Conservation (phyloP, 345 rosid species). For the Citrus medica region DNA sequence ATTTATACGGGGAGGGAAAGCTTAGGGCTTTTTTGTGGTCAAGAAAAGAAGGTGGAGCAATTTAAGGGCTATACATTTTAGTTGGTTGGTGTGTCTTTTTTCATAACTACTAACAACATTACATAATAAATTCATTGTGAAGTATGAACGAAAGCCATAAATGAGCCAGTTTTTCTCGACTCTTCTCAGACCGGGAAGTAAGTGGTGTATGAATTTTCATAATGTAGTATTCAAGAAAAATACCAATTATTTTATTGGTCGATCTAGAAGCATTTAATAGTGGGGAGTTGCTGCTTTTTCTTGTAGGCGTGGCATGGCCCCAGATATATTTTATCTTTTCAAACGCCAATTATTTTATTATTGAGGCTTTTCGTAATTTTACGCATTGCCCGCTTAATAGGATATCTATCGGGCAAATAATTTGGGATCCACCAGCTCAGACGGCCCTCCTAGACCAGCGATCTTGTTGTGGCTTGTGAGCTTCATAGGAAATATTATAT, state of each 20-base stretch:
- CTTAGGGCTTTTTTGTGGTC: background rate
- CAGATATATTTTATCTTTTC: no score
- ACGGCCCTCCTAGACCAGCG: background rate
- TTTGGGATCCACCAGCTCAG: no score
- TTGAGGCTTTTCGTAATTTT: no score
- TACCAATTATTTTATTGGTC: no score
- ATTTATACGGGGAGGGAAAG: background rate
- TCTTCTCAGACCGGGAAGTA: background rate
- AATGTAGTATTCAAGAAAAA: no score
- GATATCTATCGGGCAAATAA: background rate
- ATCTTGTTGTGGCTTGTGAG: background rate
- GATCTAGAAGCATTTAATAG: background rate
- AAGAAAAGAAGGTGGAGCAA: no score
- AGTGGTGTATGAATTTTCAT: background rate
- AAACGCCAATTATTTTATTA: no score
- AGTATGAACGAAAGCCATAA: background rate
- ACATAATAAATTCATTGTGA: background rate
- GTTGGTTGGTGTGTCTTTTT: background rate
- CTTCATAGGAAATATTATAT: no score
- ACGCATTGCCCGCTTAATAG: background rate
- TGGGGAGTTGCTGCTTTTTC: no score
- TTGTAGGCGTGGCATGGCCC: no score
- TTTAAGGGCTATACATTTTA: no score
- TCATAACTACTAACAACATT: no score
- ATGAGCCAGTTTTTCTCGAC: background rate